Evolutionary conservation across 1,284 basidiomycete genomes (phyloP), one percentile per base, ranked within the genome.

Genomic region (Afroboletus lepidellus): DNA sequence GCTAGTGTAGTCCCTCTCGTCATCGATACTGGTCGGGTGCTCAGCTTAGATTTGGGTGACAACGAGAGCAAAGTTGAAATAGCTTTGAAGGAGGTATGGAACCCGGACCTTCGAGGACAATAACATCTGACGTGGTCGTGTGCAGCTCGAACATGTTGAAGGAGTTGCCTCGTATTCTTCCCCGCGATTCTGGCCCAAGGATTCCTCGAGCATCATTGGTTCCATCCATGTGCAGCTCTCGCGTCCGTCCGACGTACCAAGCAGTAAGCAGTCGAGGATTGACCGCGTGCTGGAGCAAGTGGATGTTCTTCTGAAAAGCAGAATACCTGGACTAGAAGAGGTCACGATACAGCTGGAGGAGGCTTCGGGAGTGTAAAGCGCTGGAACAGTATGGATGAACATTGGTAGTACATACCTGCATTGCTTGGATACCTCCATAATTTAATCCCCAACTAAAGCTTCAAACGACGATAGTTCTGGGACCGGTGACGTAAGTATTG

Each of bases 101-200:
- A 32, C 13, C 37, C 8, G 33, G 30, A 32, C 39, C 34, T 25
- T n/a, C 7, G 3, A 27, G 25, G 24, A 29, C 43, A 39, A 37
- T 46, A 8, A 50, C 27, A 21, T 29, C 57, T 39, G 30, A 83
- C 9, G 60, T 68, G 12, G 63, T 13, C 12, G 21, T 16, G 8
- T 30, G n/a, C 60, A 87, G 85, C 74, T 88, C 8, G 65, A 73
- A 1, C 67, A 70, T 6, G 74, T 95, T 34, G 84, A 92, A 56
- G 96, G 94, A 1, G 76, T 99, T 1, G 82, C 79, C 0, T 90
- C 89, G 1, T 97, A 90, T 70, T 85, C 84, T 2, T 77, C 80
- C 2, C 85, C 95, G 0, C 82, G 93, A 16, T 97, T 99, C 72
- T 99, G 97, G 97, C 94, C 95, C 0, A 94, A 97, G 70, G 96